A percentile compares a stretch with the other conserved stretches of the same genome.
Evolutionary conservation across 208 protist species (phyloP).

Genomic region (Leishmania mexicana): DNA sequence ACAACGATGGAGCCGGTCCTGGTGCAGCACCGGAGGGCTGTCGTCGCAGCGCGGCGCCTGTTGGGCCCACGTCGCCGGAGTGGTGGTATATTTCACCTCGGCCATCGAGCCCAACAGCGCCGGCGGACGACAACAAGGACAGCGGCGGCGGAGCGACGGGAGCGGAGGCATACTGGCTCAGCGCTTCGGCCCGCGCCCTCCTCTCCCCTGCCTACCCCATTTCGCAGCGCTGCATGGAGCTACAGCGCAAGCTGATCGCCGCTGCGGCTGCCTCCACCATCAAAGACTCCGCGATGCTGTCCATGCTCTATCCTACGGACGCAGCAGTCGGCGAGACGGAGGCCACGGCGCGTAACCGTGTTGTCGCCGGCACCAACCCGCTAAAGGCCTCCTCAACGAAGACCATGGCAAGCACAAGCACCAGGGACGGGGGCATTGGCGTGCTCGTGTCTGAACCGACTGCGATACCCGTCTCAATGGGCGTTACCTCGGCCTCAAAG

Average conservation of each 20-base stretch:
- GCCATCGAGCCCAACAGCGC: background rate
- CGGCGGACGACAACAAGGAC: background rate
- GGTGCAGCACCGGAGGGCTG: background rate
- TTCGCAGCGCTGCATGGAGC: conserved; percentile 2
- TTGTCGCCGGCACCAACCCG: background rate
- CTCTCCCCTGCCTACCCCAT: conserved; percentile 17
- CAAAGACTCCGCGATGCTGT: background rate
- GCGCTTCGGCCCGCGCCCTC: background rate
- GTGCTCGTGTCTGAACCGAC: background rate
- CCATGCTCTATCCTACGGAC: background rate
- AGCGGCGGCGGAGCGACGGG: background rate
- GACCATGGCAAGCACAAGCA: background rate
- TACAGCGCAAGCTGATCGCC: conserved; percentile 23
- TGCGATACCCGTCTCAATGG: background rate
- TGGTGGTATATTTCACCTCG: conserved; percentile 25
- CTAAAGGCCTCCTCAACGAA: background rate
- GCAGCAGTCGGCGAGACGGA: background rate
- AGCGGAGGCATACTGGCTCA: conserved; percentile 9
- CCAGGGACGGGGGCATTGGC: background rate
- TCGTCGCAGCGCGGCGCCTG: background rate
- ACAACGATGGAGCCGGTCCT: background rate
- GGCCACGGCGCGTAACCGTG: background rate
- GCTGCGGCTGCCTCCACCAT: background rate
- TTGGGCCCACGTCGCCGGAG: background rate
- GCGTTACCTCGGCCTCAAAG: background rate